phyloP scores from a whole-genome alignment of 148 eudicot species.

The Drosera capensis region DNA sequence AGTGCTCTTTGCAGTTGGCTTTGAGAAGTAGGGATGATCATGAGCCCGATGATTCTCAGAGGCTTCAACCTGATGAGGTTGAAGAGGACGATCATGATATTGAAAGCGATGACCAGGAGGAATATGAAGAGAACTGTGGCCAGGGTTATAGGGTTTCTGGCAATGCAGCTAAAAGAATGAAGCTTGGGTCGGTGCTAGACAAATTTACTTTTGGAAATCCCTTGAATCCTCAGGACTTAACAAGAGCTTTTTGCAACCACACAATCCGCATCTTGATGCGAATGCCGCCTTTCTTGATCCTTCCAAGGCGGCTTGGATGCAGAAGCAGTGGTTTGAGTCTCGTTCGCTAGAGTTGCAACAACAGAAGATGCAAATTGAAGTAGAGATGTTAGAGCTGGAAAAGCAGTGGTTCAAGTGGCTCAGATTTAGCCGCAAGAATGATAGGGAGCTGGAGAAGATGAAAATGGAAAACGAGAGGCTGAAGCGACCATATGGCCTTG shows the following conservation, averaged over 20 bases:
- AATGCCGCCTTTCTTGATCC: conserved; percentile 22
- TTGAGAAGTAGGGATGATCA: conserved; percentile 48
- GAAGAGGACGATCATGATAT: conserved; percentile 47
- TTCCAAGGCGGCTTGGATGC: conserved; percentile 17
- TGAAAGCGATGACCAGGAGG: conserved; percentile 40
- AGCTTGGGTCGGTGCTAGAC: conserved; percentile 31
- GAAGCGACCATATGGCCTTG: conserved; percentile 56
- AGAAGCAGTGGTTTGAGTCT: conserved; percentile 28
- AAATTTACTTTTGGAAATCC: conserved; percentile 22
- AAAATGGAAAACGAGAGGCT: conserved; percentile 57
- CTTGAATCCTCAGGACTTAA: conserved; percentile 21
- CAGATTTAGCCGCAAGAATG: conserved; percentile 47
- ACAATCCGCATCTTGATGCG: conserved; percentile 17
- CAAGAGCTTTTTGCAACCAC: conserved; percentile 21
- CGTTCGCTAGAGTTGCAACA: conserved; percentile 41
- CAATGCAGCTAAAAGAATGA: conserved; percentile 36
- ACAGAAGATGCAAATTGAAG: conserved; percentile 44
- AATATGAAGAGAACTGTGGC: conserved; percentile 23
- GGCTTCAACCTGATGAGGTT: conserved; percentile 29
- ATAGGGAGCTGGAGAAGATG: conserved; percentile 47
- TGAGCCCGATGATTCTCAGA: conserved; percentile 28
- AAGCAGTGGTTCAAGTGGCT: conserved; percentile 67
- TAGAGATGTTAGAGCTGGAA: conserved; percentile 53
- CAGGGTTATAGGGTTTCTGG: conserved; percentile 14
- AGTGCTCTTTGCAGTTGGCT: conserved; percentile 50